Percentiles rank a stretch among this genome's conserved stretches.
Evolutionary conservation across 352 stramenopile genomes (phyloP).

Genomic region (Sclerospora graminicola): DNA sequence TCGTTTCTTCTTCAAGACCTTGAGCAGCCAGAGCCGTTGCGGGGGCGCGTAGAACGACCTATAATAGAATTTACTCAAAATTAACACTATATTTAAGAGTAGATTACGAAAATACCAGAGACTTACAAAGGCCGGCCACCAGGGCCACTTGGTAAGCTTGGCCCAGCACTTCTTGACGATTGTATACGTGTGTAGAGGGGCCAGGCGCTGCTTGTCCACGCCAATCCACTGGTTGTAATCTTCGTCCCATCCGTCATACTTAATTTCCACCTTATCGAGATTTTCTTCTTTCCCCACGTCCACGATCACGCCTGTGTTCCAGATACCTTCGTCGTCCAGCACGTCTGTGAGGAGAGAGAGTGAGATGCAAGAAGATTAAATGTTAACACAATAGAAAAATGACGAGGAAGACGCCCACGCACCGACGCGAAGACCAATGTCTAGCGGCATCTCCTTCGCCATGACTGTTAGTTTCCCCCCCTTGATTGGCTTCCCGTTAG

Average conservation of each 20-base stretch:
- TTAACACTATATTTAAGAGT: background rate
- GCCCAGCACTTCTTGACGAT: slow-evolving; percentile 83
- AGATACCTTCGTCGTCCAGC: slow-evolving; percentile 75
- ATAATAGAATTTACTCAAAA: background rate
- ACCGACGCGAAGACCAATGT: slow-evolving; percentile 64
- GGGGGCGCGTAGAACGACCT: slow-evolving; percentile 63
- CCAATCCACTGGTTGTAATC: slow-evolving; percentile 75
- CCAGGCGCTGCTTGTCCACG: slow-evolving; percentile 43
- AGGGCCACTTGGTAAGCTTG: slow-evolving; percentile 76
- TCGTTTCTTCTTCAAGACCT: slow-evolving; percentile 53
- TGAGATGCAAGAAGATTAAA: background rate
- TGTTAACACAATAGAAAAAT: background rate
- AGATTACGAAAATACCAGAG: background rate
- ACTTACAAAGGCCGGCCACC: slow-evolving; percentile 71
- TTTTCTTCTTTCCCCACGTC: slow-evolving; percentile 51
- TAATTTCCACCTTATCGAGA: slow-evolving; percentile 54
- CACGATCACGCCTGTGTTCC: slow-evolving; percentile 65
- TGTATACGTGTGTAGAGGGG: slow-evolving; percentile 71
- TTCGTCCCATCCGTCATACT: slow-evolving; percentile 77
- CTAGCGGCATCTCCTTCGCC: slow-evolving; percentile 42
- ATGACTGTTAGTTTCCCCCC: slow-evolving; percentile 1
- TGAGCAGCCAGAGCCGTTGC: slow-evolving; percentile 40
- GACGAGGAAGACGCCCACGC: slow-evolving; percentile 7
- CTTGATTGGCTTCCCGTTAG: too few relatives aligned
- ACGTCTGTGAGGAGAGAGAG: slow-evolving; percentile 32